Evolutionary conservation across 768 basidiomycete species (phyloP), one percentile per base, ranked within the genome.

Genomic region (Termitomyces eurrhizus): DNA sequence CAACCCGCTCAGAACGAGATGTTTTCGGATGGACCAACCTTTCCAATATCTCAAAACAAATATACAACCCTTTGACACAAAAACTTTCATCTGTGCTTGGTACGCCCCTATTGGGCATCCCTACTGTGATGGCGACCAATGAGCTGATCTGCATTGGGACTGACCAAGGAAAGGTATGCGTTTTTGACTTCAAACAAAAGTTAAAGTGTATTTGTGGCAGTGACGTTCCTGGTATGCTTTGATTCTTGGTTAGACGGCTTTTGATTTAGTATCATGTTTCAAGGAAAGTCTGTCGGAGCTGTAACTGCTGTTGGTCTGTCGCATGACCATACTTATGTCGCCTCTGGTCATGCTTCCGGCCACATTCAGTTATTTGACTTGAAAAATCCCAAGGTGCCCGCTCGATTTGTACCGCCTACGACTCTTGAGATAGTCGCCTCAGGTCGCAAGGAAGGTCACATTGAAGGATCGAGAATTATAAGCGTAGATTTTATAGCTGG

Each of bases 301-400:
- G 90, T 94, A 8, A 95, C 92, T n/a, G 90, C 95, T 1, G 73
- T 99, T 14, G 88, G 93, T 0, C 77, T 99, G 50, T 97, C 95
- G 9, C 87, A 92, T 66, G 97, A 99, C 69, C 93, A 94, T 66
- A 98, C 95, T 1, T 97, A 87, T 71, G 78, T 98, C 52, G 96
- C 89, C 0, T 89, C 89, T 2, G 97, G 97, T 0, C 93, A 98
- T 73, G 78, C 84, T 6, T 82, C 81, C 2, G 97, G 96, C 3
- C 80, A 93, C 65, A 86, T 99, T 50, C 89, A 91, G 67, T 79
- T 99, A 1, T 98, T 89, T 71, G 87, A 96, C 63, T 72, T 98
- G 56, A 81, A 85, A 59, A 82, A 84, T 33, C 87, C 90, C 1
- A 80, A 85, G 56, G 76, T 70, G 1, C 88, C 92, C 21, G 86